phyloP scores from a whole-genome alignment of 2,329 filamentous ascomycete genomes.

The Clonostachys chloroleuca region DNA sequence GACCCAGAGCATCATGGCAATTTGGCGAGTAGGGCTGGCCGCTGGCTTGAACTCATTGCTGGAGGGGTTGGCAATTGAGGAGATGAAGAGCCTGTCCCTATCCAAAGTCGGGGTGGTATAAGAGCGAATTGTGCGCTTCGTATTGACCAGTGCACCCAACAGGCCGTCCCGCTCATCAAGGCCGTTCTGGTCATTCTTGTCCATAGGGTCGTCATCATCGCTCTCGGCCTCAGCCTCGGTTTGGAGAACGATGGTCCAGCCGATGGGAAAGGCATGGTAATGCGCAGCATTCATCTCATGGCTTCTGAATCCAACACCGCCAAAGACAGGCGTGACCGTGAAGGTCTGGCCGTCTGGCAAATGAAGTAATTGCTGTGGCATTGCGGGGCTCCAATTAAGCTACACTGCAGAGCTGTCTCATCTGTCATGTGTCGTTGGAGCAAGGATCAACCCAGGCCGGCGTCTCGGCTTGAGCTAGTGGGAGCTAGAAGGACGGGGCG shows the following conservation, averaged over 20 bases:
- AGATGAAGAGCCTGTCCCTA: conserved; percentile 84
- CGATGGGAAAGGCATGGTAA: conserved; percentile 71
- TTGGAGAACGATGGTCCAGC: conserved; percentile 86
- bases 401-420: too few species aligned
- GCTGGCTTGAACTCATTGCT: conserved; percentile 75
- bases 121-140: conserved; percentile 11
- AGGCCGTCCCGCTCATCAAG: conserved; percentile 18
- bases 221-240: conserved; percentile 45
- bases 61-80: conserved; percentile 81
- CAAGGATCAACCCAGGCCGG: too few species aligned
- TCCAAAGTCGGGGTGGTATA: conserved; percentile 72
- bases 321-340: conserved; percentile 80
- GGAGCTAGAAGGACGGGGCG: too few species aligned
- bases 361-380: conserved; percentile 49
- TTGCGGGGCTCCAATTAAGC: conserved; percentile 7
- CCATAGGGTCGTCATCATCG: conserved; percentile 4
- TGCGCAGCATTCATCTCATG: conserved; percentile 63
- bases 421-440: too few species aligned
- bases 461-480: too few species aligned
- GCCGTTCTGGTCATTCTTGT: conserved; percentile 6
- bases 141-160: conserved; percentile 15
- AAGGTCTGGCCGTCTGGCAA: conserved; percentile 86
- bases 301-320: conserved; percentile 85
- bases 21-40: conserved; percentile 78
- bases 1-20: conserved; percentile 96